Evolutionary conservation across 306 rosid genomes (phyloP).

Genomic region (Trichosanthes cucumerina): DNA sequence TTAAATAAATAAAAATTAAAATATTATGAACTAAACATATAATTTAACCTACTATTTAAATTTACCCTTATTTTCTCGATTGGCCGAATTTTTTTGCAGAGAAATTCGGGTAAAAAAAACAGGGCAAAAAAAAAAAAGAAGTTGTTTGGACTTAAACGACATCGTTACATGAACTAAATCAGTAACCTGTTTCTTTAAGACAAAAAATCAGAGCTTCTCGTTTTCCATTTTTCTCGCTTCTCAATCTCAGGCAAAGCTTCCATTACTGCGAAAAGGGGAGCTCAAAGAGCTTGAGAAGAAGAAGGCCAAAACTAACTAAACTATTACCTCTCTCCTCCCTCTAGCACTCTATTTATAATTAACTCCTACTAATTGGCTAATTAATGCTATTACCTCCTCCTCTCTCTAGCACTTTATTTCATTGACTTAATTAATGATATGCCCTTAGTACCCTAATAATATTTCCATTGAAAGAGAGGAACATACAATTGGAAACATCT

Average conservation of each 20-base stretch:
- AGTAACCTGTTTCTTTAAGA: not conserved
- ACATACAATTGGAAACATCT: constrained; percentile 80
- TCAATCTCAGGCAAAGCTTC: not conserved
- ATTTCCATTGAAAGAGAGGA: constrained; percentile 95
- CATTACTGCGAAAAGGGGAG: not conserved
- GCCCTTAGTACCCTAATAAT: too few relatives aligned
- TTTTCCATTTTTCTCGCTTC: not conserved
- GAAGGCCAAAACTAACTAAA: not conserved
- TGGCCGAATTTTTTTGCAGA: not conserved
- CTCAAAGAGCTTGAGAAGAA: not conserved
- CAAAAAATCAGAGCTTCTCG: not conserved
- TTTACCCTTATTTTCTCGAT: too few relatives aligned
- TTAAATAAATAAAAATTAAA: too few relatives aligned
- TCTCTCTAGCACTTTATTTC: not conserved
- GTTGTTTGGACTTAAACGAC: not conserved
- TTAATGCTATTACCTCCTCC: too few relatives aligned
- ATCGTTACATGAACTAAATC: not conserved
- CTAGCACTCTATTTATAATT: not conserved
- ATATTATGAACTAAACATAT: too few relatives aligned
- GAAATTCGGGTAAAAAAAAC: not conserved
- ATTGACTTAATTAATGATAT: too few relatives aligned
- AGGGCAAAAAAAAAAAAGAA: not conserved
- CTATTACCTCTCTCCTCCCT: not conserved
- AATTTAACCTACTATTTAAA: too few relatives aligned
- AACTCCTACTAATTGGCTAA: not conserved